A percentile compares a stretch with the other conserved stretches of the same genome.
These are phyloP conservation scores for Lachnellula willkommii DNA, from an alignment of 2,329 filamentous ascomycete genomes.

Conservation along the genomic window DNA sequence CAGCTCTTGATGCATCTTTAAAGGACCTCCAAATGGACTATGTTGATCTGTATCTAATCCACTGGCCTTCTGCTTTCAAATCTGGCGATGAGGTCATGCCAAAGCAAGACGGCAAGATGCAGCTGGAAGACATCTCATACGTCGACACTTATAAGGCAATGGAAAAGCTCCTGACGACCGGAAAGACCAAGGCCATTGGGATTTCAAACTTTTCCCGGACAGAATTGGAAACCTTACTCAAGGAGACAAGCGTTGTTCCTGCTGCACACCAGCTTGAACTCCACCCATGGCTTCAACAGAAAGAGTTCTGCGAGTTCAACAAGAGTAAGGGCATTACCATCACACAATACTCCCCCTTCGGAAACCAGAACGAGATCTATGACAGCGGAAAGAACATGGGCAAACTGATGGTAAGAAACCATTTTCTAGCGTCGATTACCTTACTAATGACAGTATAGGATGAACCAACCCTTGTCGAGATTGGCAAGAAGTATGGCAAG, in stretches of 20 bases:
- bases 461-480: conserved; percentile 48
- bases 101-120: conserved; percentile 23
- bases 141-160: conserved; percentile 53
- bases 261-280: conserved; percentile 55
- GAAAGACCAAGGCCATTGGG: conserved; percentile 52
- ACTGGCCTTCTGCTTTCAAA: conserved; percentile 35
- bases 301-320: conserved; percentile 43
- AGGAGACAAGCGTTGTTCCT: conserved; percentile 44
- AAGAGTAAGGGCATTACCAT: conserved; percentile 39
- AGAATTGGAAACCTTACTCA: conserved; percentile 36
- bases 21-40: conserved; percentile 36
- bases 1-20: conserved; percentile 32
- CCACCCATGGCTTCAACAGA: conserved; percentile 48
- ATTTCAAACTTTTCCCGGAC: conserved; percentile 53
- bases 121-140: conserved; percentile 31
- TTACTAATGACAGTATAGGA: conserved; percentile 31
- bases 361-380: conserved; percentile 59
- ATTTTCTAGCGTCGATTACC: neutral
- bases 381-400: conserved; percentile 52
- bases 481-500: conserved; percentile 51
- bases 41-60: conserved; percentile 37
- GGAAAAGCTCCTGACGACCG: conserved; percentile 47
- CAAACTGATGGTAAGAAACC: conserved; percentile 26
- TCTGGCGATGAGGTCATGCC: conserved; percentile 22
- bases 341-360: conserved; percentile 46